A percentile compares a stretch with the other conserved stretches of the same genome.
These are phyloP conservation scores for Phytopythium kandeliae DNA, from an alignment of 352 stramenopile species.

Conservation along the genomic window DNA sequence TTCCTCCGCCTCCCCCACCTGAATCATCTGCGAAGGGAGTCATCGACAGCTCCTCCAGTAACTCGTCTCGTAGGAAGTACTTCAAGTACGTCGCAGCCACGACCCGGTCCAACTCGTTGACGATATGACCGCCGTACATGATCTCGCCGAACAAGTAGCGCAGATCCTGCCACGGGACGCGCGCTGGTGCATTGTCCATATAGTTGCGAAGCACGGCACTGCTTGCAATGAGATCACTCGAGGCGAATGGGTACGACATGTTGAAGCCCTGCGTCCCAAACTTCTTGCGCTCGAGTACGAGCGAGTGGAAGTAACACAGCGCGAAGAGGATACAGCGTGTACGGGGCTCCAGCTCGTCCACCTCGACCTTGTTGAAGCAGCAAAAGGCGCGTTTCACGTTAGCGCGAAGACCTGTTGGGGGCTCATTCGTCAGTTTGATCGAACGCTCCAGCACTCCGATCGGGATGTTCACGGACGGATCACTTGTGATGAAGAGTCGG, in stretches of 20 bases:
- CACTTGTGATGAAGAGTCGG: conserved; percentile 87
- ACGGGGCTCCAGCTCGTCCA: conserved; percentile 80
- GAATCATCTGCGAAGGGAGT: conserved; percentile 76
- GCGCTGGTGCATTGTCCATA: conserved; percentile 88
- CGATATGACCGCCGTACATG: conserved; percentile 87
- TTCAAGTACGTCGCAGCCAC: conserved; percentile 79
- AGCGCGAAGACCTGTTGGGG: conserved; percentile 79
- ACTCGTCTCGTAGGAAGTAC: conserved; percentile 86
- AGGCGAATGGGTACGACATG: conserved; percentile 87
- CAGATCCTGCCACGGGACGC: conserved; percentile 88
- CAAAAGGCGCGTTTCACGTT: conserved; percentile 87
- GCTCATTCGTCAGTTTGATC: conserved; percentile 89
- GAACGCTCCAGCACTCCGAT: conserved; percentile 86
- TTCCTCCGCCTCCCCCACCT: conserved; percentile 7
- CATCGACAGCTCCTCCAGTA: conserved; percentile 89
- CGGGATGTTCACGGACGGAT: conserved; percentile 79
- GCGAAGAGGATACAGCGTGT: conserved; percentile 88
- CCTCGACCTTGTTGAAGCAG: conserved; percentile 61
- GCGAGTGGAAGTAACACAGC: conserved; percentile 91
- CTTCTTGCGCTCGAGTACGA: conserved; percentile 91
- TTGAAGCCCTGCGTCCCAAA: conserved; percentile 90
- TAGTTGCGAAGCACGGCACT: conserved; percentile 87
- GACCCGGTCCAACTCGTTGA: conserved; percentile 78
- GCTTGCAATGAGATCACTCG: conserved; percentile 79
- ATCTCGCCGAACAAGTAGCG: conserved; percentile 87